These are phyloP conservation scores for Sabuloglossum arenarium DNA, from an alignment of 495 filamentous ascomycete genomes.

Conservation along the genomic window DNA sequence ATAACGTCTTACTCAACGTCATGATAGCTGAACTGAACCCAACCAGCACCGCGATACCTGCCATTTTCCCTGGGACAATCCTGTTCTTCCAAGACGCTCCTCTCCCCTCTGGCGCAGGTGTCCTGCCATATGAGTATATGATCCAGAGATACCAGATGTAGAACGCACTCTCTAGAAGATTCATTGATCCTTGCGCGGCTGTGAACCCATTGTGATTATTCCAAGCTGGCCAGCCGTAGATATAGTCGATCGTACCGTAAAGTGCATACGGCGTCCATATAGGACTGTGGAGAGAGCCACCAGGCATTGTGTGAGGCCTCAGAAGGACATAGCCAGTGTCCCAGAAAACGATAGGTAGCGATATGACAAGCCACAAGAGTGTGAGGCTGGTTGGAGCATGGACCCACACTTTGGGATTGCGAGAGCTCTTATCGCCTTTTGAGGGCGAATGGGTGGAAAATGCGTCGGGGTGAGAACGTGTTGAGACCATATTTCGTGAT, in stretches of 20 bases:
- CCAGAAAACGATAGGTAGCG: conserved; percentile 69
- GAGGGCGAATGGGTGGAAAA: not conserved
- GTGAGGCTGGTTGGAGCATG: conserved; percentile 12
- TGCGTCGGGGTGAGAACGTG: not conserved
- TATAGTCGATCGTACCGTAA: conserved; percentile 60
- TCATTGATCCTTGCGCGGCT: conserved; percentile 51
- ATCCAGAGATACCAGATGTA: conserved; percentile 51
- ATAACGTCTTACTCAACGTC: conserved; percentile 71
- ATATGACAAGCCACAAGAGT: conserved; percentile 55
- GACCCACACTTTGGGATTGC: not conserved
- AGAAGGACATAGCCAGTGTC: conserved; percentile 64
- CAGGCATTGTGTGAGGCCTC: conserved; percentile 68
- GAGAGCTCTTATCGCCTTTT: not conserved
- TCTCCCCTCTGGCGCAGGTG: conserved; percentile 12
- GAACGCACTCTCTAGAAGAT: conserved; percentile 46
- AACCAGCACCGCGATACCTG: conserved; percentile 40
- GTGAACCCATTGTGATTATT: conserved; percentile 58
- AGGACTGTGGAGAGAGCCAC: conserved; percentile 50
- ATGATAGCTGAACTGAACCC: conserved; percentile 51
- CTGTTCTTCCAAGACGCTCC: conserved; percentile 21
- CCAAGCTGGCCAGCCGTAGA: conserved; percentile 69
- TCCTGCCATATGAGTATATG: conserved; percentile 28
- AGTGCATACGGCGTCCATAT: conserved; percentile 65
- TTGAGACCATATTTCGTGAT: not conserved
- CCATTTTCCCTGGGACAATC: conserved; percentile 34